Conservation (phyloP, 306 rosid genomes). For the Biancaea sappan region DNA sequence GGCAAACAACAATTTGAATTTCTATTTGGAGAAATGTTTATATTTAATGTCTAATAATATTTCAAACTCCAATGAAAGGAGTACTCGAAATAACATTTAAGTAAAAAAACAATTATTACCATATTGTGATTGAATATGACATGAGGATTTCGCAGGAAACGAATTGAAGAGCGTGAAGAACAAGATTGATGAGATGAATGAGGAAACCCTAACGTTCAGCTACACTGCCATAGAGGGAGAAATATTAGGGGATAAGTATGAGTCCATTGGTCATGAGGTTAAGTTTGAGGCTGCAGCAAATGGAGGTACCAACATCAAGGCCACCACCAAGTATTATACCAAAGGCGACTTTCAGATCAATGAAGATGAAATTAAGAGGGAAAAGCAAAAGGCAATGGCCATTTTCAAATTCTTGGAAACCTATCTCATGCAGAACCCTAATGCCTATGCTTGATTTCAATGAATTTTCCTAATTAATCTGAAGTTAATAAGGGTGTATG, state of each 20-base stretch:
- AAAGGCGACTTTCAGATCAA: conserved; percentile 42
- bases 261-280: conserved; percentile 36
- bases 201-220: conserved; percentile 24
- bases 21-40: too few species aligned
- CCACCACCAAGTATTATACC: conserved; percentile 40
- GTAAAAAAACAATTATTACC: too few species aligned
- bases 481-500: not conserved
- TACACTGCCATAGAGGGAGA: conserved; percentile 37
- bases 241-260: conserved; percentile 41
- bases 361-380: conserved; percentile 47
- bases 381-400: conserved; percentile 41
- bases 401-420: conserved; percentile 46
- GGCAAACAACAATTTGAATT: too few species aligned
- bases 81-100: too few species aligned
- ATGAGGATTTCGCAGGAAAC: not conserved
- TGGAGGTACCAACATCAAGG: conserved; percentile 44
- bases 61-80: too few species aligned
- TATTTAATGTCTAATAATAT: too few species aligned
- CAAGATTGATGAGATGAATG: conserved; percentile 35
- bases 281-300: conserved; percentile 44
- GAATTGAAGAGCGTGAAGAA: conserved; percentile 16
- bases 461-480: not conserved
- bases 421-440: conserved; percentile 46
- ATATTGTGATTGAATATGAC: too few species aligned
- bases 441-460: conserved; percentile 26